Evolutionary conservation across 768 basidiomycete species (phyloP).

Genomic region (Asterophora parasitica): DNA sequence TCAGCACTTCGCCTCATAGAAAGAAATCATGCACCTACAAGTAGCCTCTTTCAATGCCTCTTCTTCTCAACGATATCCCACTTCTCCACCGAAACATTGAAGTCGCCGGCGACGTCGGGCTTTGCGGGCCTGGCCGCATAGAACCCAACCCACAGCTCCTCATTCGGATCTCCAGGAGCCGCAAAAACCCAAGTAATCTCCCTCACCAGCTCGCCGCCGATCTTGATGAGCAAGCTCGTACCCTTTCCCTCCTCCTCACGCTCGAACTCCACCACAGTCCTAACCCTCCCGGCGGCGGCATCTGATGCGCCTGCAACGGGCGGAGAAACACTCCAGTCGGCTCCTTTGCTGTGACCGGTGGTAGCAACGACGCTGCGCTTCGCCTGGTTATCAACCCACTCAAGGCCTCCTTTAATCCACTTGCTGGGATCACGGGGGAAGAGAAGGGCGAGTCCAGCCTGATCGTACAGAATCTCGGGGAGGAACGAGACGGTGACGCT

Average conservation of each 20-base stretch:
- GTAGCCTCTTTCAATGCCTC: too few species aligned
- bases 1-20: too few species aligned
- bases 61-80: too few species aligned
- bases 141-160: slow-evolving; percentile 17
- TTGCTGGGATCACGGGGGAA: slow-evolving; percentile 9
- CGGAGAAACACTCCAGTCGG: slow-evolving; percentile 9
- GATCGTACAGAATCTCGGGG: slow-evolving; percentile 14
- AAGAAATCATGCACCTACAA: too few species aligned
- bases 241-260: slow-evolving; percentile 15
- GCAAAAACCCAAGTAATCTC: slow-evolving; percentile 20
- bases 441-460: slow-evolving; percentile 15
- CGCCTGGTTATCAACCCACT: slow-evolving; percentile 9
- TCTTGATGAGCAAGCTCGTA: slow-evolving; percentile 15
- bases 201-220: slow-evolving; percentile 16
- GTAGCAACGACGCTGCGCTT: slow-evolving; percentile 18
- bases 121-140: not conserved
- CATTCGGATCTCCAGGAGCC: slow-evolving; percentile 5
- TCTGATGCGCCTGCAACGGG: slow-evolving; percentile 6
- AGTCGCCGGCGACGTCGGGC: too few species aligned
- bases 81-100: too few species aligned
- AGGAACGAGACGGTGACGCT: slow-evolving; percentile 12
- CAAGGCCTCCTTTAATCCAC: slow-evolving; percentile 15
- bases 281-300: slow-evolving; percentile 2
- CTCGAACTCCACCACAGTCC: slow-evolving; percentile 14
- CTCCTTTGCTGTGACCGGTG: slow-evolving; percentile 5